These are phyloP conservation scores for Neonectria hederae DNA, from an alignment of 2,329 filamentous ascomycete genomes.

Conservation along the genomic window DNA sequence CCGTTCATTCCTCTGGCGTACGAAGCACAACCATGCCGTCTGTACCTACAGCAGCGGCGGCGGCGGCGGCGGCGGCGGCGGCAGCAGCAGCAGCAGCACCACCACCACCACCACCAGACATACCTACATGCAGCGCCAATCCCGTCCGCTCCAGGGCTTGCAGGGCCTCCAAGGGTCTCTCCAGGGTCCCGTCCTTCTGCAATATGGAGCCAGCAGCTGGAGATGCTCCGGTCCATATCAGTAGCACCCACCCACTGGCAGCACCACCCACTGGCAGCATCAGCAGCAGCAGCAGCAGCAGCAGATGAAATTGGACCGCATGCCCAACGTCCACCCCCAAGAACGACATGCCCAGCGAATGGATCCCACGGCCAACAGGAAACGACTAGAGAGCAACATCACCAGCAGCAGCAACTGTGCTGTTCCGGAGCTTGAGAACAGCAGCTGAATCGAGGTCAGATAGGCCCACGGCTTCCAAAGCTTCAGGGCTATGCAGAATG, in stretches of 20 bases:
- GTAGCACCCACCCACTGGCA: conserved; percentile 13
- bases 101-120: conserved; percentile 8
- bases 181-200: conserved; percentile 18
- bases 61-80: not conserved
- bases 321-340: conserved; percentile 18
- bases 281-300: not conserved
- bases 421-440: conserved; percentile 19
- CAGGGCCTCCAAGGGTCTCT: conserved; percentile 1
- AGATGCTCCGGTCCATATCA: conserved; percentile 2
- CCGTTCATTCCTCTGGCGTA: conserved; percentile 27
- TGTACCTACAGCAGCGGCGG: conserved; percentile 8
- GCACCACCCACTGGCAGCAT: conserved; percentile 6
- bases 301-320: conserved; percentile 17
- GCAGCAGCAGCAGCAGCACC: too few species aligned
- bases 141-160: conserved; percentile 4
- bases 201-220: conserved; percentile 9
- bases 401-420: too few species aligned
- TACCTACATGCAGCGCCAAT: conserved; percentile 17
- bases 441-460: conserved; percentile 13
- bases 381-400: conserved; percentile 22
- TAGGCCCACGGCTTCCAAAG: conserved; percentile 34
- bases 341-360: conserved; percentile 1
- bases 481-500: not conserved
- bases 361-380: conserved; percentile 16
- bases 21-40: not conserved